Conservation (phyloP, 164 flowering plant genomes). For the Liriodendron chinense region DNA sequence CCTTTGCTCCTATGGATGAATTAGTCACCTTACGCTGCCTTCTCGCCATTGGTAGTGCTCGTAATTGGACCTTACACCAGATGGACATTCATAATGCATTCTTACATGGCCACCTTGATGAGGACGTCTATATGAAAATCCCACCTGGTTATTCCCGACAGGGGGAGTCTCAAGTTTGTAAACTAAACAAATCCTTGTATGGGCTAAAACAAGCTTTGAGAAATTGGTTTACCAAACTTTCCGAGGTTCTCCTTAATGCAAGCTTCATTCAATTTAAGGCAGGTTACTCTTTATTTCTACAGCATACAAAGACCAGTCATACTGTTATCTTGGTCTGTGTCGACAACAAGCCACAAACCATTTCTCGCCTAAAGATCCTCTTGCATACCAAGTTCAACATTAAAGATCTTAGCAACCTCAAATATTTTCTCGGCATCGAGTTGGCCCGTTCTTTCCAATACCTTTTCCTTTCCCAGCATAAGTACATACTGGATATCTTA, state of each 20-base stretch:
- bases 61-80: not conserved
- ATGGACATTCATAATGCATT: no score
- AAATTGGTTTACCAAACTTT: constrained; percentile 2
- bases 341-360: not conserved
- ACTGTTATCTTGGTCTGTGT: not conserved
- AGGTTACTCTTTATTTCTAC: not conserved
- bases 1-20: not conserved
- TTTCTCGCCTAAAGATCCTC: not conserved
- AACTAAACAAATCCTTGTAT: not conserved
- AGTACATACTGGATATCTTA: not conserved
- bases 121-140: not conserved
- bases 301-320: no score
- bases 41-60: not conserved
- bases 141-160: not conserved
- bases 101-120: no score
- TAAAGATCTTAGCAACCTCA: no score
- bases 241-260: not conserved
- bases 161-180: not conserved
- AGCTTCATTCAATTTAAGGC: not conserved
- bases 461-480: not conserved
- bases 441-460: not conserved
- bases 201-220: no score
- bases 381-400: not conserved
- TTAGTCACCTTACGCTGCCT: not conserved
- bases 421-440: not conserved